These are phyloP conservation scores for Aspergillus pseudonomiae DNA, from an alignment of 2,329 filamentous ascomycete species.

Conservation along the genomic window DNA sequence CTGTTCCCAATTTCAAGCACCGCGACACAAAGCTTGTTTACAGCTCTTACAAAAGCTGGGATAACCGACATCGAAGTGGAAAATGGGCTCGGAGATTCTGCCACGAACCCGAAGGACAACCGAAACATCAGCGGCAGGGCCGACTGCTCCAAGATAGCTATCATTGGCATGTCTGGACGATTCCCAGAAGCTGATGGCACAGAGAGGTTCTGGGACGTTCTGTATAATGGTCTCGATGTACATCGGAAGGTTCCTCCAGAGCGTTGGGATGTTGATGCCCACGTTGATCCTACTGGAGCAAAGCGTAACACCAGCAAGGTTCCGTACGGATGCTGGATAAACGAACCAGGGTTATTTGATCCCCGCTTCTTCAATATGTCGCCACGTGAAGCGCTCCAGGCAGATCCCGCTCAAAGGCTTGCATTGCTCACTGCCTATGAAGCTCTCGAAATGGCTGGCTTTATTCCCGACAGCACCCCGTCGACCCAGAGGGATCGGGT, in stretches of 20 bases:
- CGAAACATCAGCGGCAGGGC: background rate
- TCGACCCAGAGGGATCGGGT: conserved; percentile 67
- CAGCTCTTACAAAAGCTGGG: conserved; percentile 33
- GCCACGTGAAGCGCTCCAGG: conserved; percentile 76
- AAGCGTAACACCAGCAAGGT: conserved; percentile 76
- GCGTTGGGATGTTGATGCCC: conserved; percentile 71
- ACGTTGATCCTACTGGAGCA: conserved; percentile 73
- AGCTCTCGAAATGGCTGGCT: conserved; percentile 78
- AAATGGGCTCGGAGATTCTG: conserved; percentile 27
- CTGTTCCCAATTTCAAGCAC: conserved; percentile 36
- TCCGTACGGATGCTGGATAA: conserved; percentile 74
- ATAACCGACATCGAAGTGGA: conserved; percentile 23
- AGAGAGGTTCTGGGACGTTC: conserved; percentile 74
- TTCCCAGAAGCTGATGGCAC: conserved; percentile 75
- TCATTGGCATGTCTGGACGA: conserved; percentile 79
- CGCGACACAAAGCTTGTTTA: conserved; percentile 37
- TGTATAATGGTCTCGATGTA: conserved; percentile 74
- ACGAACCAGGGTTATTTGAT: conserved; percentile 76
- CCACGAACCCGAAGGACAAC: conserved; percentile 18
- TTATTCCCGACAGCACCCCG: conserved; percentile 71
- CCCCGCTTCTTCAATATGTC: conserved; percentile 89
- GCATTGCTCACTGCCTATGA: conserved; percentile 78
- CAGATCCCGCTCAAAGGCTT: conserved; percentile 79
- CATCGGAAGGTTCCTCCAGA: conserved; percentile 64
- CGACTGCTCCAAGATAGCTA: conserved; percentile 69